phyloP scores from a whole-genome alignment of 345 rosid genomes.

The Cardamine resedifolia region DNA sequence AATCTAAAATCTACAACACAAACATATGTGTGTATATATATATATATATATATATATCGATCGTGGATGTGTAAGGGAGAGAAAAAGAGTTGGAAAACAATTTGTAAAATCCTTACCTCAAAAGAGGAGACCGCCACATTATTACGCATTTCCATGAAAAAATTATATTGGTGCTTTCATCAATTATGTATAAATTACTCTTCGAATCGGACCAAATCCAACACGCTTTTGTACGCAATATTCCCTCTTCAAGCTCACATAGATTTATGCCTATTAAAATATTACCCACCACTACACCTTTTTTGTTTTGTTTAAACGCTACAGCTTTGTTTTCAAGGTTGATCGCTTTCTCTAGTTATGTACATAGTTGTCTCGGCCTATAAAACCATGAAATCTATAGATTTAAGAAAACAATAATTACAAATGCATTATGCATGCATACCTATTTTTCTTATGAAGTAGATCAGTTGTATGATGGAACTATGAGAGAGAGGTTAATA shows the following conservation, averaged over 20 bases:
- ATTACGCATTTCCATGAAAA: conserved; percentile 25
- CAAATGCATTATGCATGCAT: neutral
- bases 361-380: neutral
- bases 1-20: no score
- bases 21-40: neutral
- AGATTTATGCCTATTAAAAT: conserved; percentile 18
- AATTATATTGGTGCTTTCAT: conserved; percentile 10
- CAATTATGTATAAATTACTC: conserved; percentile 17
- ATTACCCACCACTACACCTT: conserved; percentile 7
- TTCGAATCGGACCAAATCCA: conserved; percentile 31
- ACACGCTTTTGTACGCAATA: conserved; percentile 29
- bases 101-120: conserved; percentile 23
- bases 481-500: neutral
- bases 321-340: neutral
- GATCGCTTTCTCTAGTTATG: neutral
- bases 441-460: neutral
- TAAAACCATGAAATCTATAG: neutral
- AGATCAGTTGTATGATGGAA: neutral
- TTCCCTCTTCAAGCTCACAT: conserved; percentile 23
- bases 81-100: conserved; percentile 3
- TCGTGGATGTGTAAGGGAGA: neutral
- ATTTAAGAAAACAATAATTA: neutral
- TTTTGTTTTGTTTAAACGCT: neutral
- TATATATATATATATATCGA: neutral
- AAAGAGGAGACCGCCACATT: conserved; percentile 41